Evolutionary conservation across 1,284 basidiomycete genomes (phyloP).

Genomic region (Coriolopsis trogii): DNA sequence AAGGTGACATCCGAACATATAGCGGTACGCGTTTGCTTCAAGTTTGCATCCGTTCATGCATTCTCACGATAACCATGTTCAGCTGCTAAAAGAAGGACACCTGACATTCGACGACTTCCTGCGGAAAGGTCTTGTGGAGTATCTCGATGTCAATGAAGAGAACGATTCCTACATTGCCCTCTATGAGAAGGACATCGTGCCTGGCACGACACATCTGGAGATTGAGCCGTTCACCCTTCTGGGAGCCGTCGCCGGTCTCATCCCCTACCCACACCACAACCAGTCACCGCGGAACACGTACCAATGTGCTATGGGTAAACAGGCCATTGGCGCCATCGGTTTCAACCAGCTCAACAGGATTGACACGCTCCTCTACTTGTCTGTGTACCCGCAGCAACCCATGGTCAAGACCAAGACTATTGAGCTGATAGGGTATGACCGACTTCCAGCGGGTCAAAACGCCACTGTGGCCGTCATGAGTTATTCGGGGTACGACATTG

Average conservation of each 20-base stretch:
- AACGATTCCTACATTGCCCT: constrained; percentile 98
- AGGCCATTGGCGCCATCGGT: constrained; percentile 98
- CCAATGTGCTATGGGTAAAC: constrained; percentile 99
- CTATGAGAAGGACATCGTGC: constrained; percentile 88
- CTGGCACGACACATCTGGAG: constrained; percentile 91
- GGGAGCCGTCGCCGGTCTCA: constrained; percentile 96
- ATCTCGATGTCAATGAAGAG: constrained; percentile 99
- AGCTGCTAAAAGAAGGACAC: constrained; percentile 81
- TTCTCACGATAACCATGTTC: constrained; percentile 11
- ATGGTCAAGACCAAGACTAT: constrained; percentile 99
- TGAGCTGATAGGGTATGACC: constrained; percentile 96
- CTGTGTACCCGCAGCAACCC: constrained; percentile 99
- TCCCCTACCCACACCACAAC: constrained; percentile 99
- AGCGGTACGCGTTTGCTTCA: constrained; percentile 45
- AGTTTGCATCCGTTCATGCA: not conserved
- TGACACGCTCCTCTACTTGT: constrained; percentile 97
- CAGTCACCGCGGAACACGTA: constrained; percentile 99
- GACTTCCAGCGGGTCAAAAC: constrained; percentile 97
- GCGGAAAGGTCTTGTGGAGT: constrained; percentile 95
- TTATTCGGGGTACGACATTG: constrained; percentile 99
- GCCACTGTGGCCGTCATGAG: constrained; percentile 99
- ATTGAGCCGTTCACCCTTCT: constrained; percentile 99
- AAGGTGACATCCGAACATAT: constrained; percentile 87
- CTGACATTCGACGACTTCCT: constrained; percentile 96
- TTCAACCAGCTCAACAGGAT: constrained; percentile 99